Evolutionary conservation across 352 stramenopile species (phyloP).

Genomic region (Phytophthora hibernalis): DNA sequence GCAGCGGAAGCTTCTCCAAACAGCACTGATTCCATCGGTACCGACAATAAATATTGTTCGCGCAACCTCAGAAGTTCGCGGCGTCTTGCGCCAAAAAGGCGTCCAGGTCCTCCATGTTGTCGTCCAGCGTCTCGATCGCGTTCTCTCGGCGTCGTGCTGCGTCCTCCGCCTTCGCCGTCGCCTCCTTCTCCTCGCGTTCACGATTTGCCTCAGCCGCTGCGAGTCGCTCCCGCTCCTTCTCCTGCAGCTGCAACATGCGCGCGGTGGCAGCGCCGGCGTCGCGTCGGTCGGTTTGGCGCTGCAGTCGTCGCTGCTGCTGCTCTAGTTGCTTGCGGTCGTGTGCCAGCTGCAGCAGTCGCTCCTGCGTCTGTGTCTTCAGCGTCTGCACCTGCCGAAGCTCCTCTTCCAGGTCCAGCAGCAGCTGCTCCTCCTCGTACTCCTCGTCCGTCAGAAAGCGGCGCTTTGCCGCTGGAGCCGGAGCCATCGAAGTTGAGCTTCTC

Average conservation of each 20-base stretch:
- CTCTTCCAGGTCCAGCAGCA: slow-evolving; percentile 50
- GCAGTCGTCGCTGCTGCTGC: slow-evolving; percentile 46
- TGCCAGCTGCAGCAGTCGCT: slow-evolving; percentile 46
- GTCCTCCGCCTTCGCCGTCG: slow-evolving; percentile 41
- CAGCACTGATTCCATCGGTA: not conserved
- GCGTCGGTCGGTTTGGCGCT: slow-evolving; percentile 39
- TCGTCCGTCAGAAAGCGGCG: slow-evolving; percentile 36
- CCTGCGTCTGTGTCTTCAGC: slow-evolving; percentile 49
- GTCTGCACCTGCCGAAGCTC: slow-evolving; percentile 59
- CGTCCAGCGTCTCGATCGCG: slow-evolving; percentile 52
- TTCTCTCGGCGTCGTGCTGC: slow-evolving; percentile 43
- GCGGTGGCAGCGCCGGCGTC: slow-evolving; percentile 45
- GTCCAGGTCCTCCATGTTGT: slow-evolving; percentile 65
- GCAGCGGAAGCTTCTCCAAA: not conserved
- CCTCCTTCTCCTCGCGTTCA: slow-evolving; percentile 34
- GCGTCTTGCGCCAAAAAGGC: slow-evolving; percentile 66
- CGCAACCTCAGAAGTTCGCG: slow-evolving; percentile 48
- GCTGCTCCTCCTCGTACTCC: slow-evolving; percentile 47
- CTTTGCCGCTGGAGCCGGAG: slow-evolving; percentile 2
- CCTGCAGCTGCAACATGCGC: slow-evolving; percentile 71
- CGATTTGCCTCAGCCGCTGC: slow-evolving; percentile 29
- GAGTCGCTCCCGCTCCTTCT: slow-evolving; percentile 54
- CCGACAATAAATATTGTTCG: slow-evolving; percentile 32
- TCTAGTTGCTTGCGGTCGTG: slow-evolving; percentile 53
- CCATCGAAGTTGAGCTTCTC: not conserved